A percentile compares a stretch with the other conserved stretches of the same genome.
Conservation (phyloP, 345 rosid genomes). For the Populus simonii region DNA sequence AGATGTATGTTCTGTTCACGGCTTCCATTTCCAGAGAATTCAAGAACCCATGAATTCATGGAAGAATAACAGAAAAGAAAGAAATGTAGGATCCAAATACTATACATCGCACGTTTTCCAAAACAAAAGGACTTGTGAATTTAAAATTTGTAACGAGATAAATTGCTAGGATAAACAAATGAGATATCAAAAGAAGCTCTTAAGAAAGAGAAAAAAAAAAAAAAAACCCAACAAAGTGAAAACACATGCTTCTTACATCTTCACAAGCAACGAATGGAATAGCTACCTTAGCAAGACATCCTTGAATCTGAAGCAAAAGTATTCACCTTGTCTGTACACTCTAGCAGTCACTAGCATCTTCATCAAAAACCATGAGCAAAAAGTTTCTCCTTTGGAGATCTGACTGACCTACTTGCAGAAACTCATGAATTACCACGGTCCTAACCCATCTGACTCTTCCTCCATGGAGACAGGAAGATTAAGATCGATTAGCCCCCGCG, state of each 20-base stretch:
- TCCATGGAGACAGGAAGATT: slow-evolving; percentile 82
- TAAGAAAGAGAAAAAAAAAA: not conserved
- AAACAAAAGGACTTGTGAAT: not conserved
- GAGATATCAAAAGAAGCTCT: not conserved
- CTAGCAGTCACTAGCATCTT: slow-evolving; percentile 21
- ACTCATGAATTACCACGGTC: slow-evolving; percentile 31
- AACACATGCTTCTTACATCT: slow-evolving; percentile 14
- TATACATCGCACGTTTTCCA: not conserved
- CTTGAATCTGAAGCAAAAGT: slow-evolving; percentile 38
- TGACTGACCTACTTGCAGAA: slow-evolving; percentile 6
- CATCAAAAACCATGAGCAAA: slow-evolving; percentile 18
- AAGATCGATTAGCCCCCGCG: slow-evolving; percentile 67
- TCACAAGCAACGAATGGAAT: slow-evolving; percentile 22
- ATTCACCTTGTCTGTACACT: slow-evolving; percentile 40
- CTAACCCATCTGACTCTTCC: slow-evolving; percentile 41
- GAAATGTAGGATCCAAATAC: not conserved
- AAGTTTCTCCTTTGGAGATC: slow-evolving; percentile 3
- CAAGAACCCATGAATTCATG: not conserved
- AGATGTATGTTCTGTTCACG: not conserved
- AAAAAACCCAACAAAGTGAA: not conserved
- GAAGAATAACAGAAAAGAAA: slow-evolving; percentile 10
- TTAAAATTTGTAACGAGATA: not conserved
- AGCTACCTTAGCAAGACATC: slow-evolving; percentile 27
- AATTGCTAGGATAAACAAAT: not conserved
- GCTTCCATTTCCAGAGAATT: not conserved